Evolutionary conservation across 163 green algal species (phyloP).

Genomic region (Chlamydomonas reinhardtii): DNA sequence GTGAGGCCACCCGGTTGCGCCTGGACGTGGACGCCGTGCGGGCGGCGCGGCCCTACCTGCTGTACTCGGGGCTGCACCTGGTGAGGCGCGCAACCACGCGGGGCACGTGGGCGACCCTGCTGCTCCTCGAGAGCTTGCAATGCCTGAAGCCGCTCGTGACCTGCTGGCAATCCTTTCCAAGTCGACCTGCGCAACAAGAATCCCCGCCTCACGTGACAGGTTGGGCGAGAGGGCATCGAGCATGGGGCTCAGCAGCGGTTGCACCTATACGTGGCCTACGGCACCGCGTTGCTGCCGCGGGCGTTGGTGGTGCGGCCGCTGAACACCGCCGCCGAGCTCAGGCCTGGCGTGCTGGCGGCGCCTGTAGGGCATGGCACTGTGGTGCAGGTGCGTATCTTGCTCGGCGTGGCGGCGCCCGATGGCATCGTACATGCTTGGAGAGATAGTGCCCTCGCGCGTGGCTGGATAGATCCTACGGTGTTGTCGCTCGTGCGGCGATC

Average conservation of each 20-base stretch:
- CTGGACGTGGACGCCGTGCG: conserved; percentile 20
- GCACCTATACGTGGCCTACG: conserved; percentile 24
- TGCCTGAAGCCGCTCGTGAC: no score
- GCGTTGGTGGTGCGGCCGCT: conserved; percentile 16
- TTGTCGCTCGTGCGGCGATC: no score
- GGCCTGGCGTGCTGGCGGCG: conserved; percentile 9
- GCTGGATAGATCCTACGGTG: no score
- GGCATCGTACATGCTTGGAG: no score
- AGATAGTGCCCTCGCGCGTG: background rate
- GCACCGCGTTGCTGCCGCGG: conserved; percentile 2
- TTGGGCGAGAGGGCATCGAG: no score
- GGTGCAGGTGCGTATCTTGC: background rate
- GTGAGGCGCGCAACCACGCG: no score
- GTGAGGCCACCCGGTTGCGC: background rate
- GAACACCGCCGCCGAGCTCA: background rate
- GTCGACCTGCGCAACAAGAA: no score
- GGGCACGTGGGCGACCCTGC: no score
- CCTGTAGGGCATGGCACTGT: conserved; percentile 15
- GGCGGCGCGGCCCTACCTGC: background rate
- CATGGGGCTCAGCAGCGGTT: background rate
- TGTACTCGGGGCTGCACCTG: conserved; percentile 29
- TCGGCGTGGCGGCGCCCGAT: background rate
- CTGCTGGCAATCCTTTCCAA: no score
- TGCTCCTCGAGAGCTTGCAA: no score
- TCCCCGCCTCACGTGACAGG: no score